These are phyloP conservation scores for Tetragonia tetragonoides DNA, from an alignment of 148 eudicot genomes.

Conservation along the genomic window DNA sequence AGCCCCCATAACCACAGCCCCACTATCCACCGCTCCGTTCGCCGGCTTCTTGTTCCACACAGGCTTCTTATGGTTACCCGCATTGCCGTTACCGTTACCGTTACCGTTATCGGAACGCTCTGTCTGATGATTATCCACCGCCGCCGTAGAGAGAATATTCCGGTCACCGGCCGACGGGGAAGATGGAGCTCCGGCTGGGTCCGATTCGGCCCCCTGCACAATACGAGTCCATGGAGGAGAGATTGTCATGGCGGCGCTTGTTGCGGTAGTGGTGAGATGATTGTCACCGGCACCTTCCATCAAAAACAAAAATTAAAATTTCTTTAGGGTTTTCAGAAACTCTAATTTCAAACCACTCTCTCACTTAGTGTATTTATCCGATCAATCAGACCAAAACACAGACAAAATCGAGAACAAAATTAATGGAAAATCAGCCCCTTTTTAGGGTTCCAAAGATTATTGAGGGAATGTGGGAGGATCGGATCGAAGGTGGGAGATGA, in stretches of 20 bases:
- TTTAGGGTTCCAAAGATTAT: background rate
- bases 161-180: conserved; percentile 7
- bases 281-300: conserved; percentile 41
- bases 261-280: conserved; percentile 14
- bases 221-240: conserved; percentile 48
- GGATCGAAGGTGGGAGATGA: conserved; percentile 1
- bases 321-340: conserved; percentile 16
- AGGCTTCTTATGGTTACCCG: conserved; percentile 41
- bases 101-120: conserved; percentile 28
- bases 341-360: too few relatives aligned
- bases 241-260: conserved; percentile 17
- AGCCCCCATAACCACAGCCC: conserved; percentile 60
- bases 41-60: conserved; percentile 45
- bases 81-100: conserved; percentile 38
- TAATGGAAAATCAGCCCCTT: background rate
- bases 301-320: background rate
- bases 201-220: conserved; percentile 41
- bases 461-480: background rate
- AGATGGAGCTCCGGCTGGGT: conserved; percentile 21
- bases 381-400: too few relatives aligned
- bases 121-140: conserved; percentile 18
- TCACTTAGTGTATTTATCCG: too few relatives aligned
- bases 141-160: background rate
- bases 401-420: background rate
- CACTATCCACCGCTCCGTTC: conserved; percentile 42